phyloP scores from a whole-genome alignment of 2,329 filamentous ascomycete species.

The Talaromyces funiculosus region DNA sequence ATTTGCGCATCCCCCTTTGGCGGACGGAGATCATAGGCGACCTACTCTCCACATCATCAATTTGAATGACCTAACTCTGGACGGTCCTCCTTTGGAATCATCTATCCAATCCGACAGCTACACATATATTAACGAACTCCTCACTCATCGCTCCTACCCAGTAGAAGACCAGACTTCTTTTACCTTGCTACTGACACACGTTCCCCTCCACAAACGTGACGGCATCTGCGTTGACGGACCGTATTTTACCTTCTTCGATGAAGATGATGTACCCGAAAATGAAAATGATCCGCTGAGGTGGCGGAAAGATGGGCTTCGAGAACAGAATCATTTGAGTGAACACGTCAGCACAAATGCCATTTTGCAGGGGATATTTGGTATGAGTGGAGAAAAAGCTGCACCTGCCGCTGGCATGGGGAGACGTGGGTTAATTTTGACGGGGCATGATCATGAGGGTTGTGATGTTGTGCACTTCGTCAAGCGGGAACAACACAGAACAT shows the following conservation, averaged over 20 bases:
- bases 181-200: conserved; percentile 84
- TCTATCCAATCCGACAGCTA: conserved; percentile 72
- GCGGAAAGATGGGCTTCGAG: conserved; percentile 52
- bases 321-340: conserved; percentile 83
- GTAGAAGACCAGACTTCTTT: conserved; percentile 62
- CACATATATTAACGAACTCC: conserved; percentile 59
- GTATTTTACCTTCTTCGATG: conserved; percentile 70
- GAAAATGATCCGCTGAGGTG: conserved; percentile 31
- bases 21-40: not conserved
- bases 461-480: conserved; percentile 80
- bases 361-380: conserved; percentile 77
- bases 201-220: conserved; percentile 76
- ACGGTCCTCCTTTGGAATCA: conserved; percentile 66
- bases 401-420: conserved; percentile 58
- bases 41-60: conserved; percentile 75
- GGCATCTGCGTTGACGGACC: conserved; percentile 82
- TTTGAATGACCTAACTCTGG: conserved; percentile 90
- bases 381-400: conserved; percentile 59
- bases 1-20: conserved; percentile 53
- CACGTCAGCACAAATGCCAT: conserved; percentile 64
- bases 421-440: conserved; percentile 75
- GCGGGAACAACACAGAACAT: conserved; percentile 37
- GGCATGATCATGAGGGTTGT: conserved; percentile 93
- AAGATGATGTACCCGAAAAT: conserved; percentile 57
- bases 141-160: conserved; percentile 50